A percentile compares a stretch with the other conserved stretches of the same genome.
phyloP scores from a whole-genome alignment of 1,284 basidiomycete genomes.

The Pisolithus thermaeus region DNA sequence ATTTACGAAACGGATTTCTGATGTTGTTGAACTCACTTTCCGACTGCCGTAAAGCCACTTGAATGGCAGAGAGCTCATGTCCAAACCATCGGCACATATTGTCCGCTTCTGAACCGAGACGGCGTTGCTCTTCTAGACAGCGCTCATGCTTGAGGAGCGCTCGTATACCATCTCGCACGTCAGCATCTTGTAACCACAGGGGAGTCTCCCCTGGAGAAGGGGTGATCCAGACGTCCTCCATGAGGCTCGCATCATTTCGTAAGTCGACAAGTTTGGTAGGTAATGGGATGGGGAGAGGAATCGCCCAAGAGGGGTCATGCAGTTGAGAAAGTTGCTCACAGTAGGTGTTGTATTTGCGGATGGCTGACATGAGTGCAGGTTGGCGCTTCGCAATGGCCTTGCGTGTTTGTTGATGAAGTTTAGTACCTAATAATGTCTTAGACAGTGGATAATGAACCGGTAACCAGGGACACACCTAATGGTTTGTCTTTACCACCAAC shows the following conservation, averaged over 20 bases:
- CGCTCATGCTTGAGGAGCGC: constrained; percentile 25
- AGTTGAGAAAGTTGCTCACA: constrained; percentile 24
- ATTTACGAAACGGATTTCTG: background rate
- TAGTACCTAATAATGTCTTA: constrained; percentile 25
- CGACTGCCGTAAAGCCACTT: constrained; percentile 10
- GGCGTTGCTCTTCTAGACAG: constrained; percentile 23
- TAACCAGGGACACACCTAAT: constrained; percentile 22
- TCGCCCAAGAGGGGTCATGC: constrained; percentile 18
- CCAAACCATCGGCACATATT: constrained; percentile 11
- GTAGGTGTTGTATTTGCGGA: constrained; percentile 23
- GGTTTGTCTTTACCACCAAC: constrained; percentile 25
- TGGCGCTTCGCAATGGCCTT: constrained; percentile 19
- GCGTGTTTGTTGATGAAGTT: constrained; percentile 32
- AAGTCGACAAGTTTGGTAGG: constrained; percentile 25
- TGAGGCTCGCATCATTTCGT: constrained; percentile 23
- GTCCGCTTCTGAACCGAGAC: constrained; percentile 16
- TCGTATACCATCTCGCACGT: constrained; percentile 28
- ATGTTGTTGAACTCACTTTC: constrained; percentile 4
- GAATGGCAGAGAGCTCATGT: constrained; percentile 12
- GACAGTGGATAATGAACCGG: constrained; percentile 6
- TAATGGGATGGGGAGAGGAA: constrained; percentile 30
- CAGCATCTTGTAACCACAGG: constrained; percentile 30
- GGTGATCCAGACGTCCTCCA: constrained; percentile 37
- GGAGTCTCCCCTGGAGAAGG: constrained; percentile 15
- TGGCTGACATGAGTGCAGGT: constrained; percentile 27